These are phyloP conservation scores for Dendrobium officinale DNA, from an alignment of 106 monocot species.

Conservation along the genomic window DNA sequence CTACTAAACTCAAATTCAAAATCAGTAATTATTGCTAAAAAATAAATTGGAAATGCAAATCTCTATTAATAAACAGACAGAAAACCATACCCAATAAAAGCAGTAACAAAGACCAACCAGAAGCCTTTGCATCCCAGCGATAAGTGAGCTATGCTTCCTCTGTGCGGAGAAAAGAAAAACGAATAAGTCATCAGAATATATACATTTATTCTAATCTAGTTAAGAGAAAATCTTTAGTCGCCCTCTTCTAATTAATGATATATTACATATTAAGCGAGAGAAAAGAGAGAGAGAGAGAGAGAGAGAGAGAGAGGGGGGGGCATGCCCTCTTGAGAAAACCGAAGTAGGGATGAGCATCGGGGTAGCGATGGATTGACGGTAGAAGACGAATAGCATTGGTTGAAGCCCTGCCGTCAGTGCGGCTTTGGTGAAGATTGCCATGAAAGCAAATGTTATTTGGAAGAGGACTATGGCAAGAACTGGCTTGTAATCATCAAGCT, in stretches of 20 bases:
- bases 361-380: slow-evolving; percentile 32
- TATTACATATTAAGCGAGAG: neutral
- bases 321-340: slow-evolving; percentile 11
- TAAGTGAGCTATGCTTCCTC: too few species aligned
- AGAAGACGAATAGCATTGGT: slow-evolving; percentile 35
- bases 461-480: slow-evolving; percentile 32
- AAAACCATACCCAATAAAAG: slow-evolving; percentile 28
- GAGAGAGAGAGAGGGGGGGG: neutral
- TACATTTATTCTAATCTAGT: too few species aligned
- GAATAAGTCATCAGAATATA: too few species aligned
- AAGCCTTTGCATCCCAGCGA: slow-evolving; percentile 24
- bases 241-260: too few species aligned
- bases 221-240: too few species aligned
- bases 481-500: slow-evolving; percentile 21
- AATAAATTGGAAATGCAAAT: too few species aligned
- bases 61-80: too few species aligned
- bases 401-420: slow-evolving; percentile 21
- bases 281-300: neutral
- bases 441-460: slow-evolving; percentile 28
- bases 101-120: slow-evolving; percentile 21
- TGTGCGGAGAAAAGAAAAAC: too few species aligned
- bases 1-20: too few species aligned
- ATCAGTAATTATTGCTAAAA: too few species aligned
- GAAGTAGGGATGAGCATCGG: slow-evolving; percentile 22
- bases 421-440: slow-evolving; percentile 19